phyloP scores from a whole-genome alignment of 148 eudicot genomes.

The Talinum fruticosum region DNA sequence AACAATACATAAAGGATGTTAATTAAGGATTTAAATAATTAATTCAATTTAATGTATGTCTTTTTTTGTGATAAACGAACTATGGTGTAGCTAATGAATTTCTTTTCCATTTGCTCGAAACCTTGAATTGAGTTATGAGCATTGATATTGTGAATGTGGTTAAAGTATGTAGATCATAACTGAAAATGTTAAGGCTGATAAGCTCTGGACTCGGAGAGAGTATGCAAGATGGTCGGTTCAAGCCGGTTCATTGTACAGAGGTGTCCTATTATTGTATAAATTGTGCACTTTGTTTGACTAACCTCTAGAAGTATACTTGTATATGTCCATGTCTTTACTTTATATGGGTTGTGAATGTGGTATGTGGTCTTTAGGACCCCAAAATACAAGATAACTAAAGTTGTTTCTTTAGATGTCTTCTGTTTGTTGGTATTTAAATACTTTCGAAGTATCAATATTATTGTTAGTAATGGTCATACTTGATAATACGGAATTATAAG shows the following conservation, averaged over 20 bases:
- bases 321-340: not conserved
- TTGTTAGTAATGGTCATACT: too few species aligned
- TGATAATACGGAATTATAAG: too few species aligned
- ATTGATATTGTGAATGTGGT: conserved; percentile 32
- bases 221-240: conserved; percentile 88
- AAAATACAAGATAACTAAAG: conserved; percentile 60
- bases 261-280: conserved; percentile 29
- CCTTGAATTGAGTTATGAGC: conserved; percentile 35
- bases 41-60: too few species aligned
- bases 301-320: not conserved
- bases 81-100: not conserved
- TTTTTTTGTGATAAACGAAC: too few species aligned
- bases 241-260: conserved; percentile 73
- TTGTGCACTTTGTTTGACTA: conserved; percentile 13
- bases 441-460: too few species aligned
- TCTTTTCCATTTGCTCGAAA: not conserved
- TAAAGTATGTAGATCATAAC: conserved; percentile 82
- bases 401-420: too few species aligned
- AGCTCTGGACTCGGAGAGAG: conserved; percentile 85
- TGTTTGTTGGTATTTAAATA: too few species aligned
- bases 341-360: not conserved
- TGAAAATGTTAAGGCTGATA: conserved; percentile 65
- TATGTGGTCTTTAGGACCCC: conserved; percentile 48
- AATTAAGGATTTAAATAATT: too few species aligned
- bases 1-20: too few species aligned